Base-by-base conservation (phyloP, 2,329 filamentous ascomycete genomes). In the Neofusicoccum umdonicola region DNA sequence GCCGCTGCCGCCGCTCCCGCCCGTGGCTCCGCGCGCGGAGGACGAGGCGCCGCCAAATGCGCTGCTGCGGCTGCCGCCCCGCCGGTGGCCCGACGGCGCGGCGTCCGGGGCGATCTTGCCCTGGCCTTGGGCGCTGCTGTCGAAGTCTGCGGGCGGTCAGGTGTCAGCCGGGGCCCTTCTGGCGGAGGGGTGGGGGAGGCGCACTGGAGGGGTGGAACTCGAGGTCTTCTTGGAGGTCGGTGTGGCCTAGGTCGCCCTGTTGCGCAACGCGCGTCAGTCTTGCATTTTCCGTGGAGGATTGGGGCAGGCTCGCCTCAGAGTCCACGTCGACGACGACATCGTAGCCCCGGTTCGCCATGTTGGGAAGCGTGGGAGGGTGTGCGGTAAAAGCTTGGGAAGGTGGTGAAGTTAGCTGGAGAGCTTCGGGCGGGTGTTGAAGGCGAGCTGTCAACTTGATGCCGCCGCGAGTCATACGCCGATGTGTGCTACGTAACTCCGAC, bases 261-360 rank as follows among this genome's bases (percentile, higher is more conserved):
- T 34, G 27, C n/a, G 37, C n/a, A 47, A 56, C 51, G 56, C 63
- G 63, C 63, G 67, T 70, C 64, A 71, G 67, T 35, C 41, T 47
- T 9, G 42, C 13, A 31, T 31, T 52, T 44, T 61, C 27, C n/a
- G 27, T 12, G 47, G 34, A 58, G 39, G 37, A 50, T 41, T 45
- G 52, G 22, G 31, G 15, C 12, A 48, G 27, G 51, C 79, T 69
- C 81, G 96, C 93, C 86, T 98, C 95, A 74, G 95, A 92, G 77
- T 99, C 95, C 64, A 98, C 90, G 73, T 99, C 95, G 66, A 99
- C 95, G 69, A 99, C 94, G 67, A 96, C 95, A 83, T 99, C 95
- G 79, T 99, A 99, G 71, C 93, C 93, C 75, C 91, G 85, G 78
- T 91, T 90, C 65, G 91, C 87, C 90, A 93, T 93, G 42, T 19